Percentiles rank a stretch among this genome's conserved stretches.
Conservation (phyloP, 148 eudicot species). For the Dysphania ambrosioides region DNA sequence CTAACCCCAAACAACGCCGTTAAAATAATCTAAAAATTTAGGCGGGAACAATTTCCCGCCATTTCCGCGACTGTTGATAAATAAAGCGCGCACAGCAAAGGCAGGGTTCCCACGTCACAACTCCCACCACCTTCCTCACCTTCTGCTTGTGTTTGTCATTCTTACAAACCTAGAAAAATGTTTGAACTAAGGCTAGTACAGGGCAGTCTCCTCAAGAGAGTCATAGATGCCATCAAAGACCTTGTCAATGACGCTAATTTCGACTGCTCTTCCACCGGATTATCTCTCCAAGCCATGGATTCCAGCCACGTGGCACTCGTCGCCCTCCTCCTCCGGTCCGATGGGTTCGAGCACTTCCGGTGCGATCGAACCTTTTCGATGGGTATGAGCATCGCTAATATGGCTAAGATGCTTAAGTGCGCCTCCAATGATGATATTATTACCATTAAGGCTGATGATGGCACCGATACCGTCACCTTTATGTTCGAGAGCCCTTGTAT, state of each 20-base stretch:
- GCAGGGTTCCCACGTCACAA: background rate
- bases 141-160: no score
- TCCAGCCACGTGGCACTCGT: slow-evolving; percentile 74
- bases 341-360: slow-evolving; percentile 69
- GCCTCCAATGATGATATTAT: slow-evolving; percentile 58
- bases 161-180: slow-evolving; percentile 27
- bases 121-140: background rate
- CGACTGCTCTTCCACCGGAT: slow-evolving; percentile 59
- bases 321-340: slow-evolving; percentile 55
- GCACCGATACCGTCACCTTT: slow-evolving; percentile 59
- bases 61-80: slow-evolving; percentile 3
- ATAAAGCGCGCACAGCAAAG: background rate
- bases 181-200: slow-evolving; percentile 55
- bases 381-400: slow-evolving; percentile 55
- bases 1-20: background rate
- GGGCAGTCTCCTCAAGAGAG: slow-evolving; percentile 54
- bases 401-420: slow-evolving; percentile 58
- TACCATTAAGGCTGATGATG: slow-evolving; percentile 61
- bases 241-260: slow-evolving; percentile 63
- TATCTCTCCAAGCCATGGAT: slow-evolving; percentile 71
- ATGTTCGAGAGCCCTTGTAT: slow-evolving; percentile 70
- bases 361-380: slow-evolving; percentile 57
- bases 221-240: slow-evolving; percentile 62
- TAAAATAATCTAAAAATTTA: background rate
- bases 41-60: slow-evolving; percentile 44